These are phyloP conservation scores for Psilocybe sp. DNA, from an alignment of 768 basidiomycete species.

Conservation along the genomic window DNA sequence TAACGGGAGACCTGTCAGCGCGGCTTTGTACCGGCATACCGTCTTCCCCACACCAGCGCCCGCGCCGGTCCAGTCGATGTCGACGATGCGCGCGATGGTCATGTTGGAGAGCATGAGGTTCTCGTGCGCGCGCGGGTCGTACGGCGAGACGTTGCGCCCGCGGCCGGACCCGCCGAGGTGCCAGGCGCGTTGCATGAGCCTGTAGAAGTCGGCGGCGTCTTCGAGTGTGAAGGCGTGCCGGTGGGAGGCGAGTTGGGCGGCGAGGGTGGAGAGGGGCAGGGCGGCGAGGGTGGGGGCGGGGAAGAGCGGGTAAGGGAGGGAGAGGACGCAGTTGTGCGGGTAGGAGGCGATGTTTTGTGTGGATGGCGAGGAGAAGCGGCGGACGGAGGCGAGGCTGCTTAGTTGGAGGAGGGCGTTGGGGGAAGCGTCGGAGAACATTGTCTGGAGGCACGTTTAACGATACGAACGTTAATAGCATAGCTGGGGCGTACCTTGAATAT, in stretches of 20 bases:
- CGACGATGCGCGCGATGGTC: neutral
- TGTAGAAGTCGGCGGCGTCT: neutral
- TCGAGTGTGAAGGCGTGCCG: neutral
- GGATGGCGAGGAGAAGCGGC: neutral
- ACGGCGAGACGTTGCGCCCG: neutral
- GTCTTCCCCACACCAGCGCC: neutral
- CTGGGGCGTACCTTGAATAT: neutral
- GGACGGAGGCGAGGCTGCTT: slow-evolving; percentile 2
- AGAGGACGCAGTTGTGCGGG: slow-evolving; percentile 2
- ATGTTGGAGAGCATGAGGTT: neutral
- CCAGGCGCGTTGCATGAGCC: neutral
- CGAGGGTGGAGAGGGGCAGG: neutral
- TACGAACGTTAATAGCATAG: neutral
- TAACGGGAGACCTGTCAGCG: neutral
- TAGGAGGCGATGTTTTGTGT: neutral
- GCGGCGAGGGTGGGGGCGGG: neutral
- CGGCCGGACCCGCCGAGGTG: neutral
- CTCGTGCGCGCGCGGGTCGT: neutral
- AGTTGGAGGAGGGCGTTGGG: neutral
- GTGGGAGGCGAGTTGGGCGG: neutral
- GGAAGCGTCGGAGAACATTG: neutral
- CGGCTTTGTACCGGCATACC: neutral
- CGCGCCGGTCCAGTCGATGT: slow-evolving; percentile 2
- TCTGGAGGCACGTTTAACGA: neutral
- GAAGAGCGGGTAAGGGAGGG: neutral